Percentiles rank a stretch among this genome's conserved stretches.
Evolutionary conservation across 2,329 filamentous ascomycete genomes (phyloP).

Genomic region (Podosphaera fusca): DNA sequence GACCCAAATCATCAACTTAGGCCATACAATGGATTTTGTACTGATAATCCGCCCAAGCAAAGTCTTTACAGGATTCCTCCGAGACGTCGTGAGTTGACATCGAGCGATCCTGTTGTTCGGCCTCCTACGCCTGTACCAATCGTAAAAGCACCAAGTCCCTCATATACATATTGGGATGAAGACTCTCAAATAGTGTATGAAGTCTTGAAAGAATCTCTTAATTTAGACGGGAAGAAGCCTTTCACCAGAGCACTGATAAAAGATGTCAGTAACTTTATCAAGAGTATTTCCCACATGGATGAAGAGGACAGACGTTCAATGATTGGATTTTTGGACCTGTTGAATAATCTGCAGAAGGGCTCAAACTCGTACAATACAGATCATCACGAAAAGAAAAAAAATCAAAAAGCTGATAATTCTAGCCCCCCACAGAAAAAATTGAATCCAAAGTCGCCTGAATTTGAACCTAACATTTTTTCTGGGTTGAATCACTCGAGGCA

Average conservation of each 20-base stretch:
- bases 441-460: not conserved
- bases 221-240: not conserved
- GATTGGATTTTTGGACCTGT: constrained; percentile 6
- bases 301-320: constrained; percentile 7
- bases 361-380: not conserved
- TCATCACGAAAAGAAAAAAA: not conserved
- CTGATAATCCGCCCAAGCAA: no score
- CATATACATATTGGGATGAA: no score
- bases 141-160: no score
- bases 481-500: no score
- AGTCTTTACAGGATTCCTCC: no score
- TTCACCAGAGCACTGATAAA: not conserved
- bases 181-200: no score
- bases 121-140: no score
- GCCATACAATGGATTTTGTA: no score
- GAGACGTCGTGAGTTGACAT: no score
- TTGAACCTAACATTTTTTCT: not conserved
- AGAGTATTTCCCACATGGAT: constrained; percentile 6
- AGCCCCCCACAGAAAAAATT: not conserved
- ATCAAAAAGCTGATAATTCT: not conserved
- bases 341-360: constrained; percentile 6
- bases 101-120: no score
- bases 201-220: no score
- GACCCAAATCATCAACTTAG: no score
- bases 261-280: constrained; percentile 4